Percentiles rank a stretch among this genome's conserved stretches.
phyloP scores from a whole-genome alignment of 352 stramenopile species.

The Bremia lactucae region DNA sequence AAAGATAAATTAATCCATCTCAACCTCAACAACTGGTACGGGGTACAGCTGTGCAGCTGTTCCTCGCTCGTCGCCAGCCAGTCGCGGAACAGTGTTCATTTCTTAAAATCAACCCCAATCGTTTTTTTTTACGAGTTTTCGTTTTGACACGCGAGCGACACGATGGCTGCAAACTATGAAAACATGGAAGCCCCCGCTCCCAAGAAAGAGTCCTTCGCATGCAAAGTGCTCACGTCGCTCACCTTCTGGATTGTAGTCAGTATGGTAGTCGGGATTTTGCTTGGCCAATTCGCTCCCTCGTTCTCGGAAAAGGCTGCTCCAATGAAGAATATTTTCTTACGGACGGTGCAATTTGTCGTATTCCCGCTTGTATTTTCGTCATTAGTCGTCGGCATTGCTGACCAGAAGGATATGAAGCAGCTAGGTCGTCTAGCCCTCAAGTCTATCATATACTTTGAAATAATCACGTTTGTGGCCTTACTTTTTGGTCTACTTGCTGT shows the following conservation, averaged over 20 bases:
- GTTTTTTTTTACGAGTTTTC: too few species aligned
- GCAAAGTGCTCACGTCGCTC: constrained; percentile 35
- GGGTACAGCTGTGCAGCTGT: too few species aligned
- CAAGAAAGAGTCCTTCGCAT: constrained; percentile 21
- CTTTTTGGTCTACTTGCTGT: constrained; percentile 36
- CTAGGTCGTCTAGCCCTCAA: constrained; percentile 42
- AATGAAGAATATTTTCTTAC: constrained; percentile 46
- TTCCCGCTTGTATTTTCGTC: constrained; percentile 58
- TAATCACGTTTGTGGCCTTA: constrained; percentile 38
- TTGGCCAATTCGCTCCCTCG: constrained; percentile 32
- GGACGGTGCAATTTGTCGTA: constrained; percentile 47
- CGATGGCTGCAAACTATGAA: constrained; percentile 16
- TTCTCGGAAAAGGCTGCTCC: constrained; percentile 41
- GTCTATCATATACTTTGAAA: constrained; percentile 59
- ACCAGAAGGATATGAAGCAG: constrained; percentile 46
- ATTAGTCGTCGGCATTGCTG: constrained; percentile 43
- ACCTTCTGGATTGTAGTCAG: constrained; percentile 49
- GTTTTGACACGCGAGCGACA: too few species aligned
- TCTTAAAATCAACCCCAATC: too few species aligned
- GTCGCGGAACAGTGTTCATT: too few species aligned
- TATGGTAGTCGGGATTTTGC: constrained; percentile 33
- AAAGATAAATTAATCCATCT: too few species aligned
- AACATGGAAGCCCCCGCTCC: constrained; percentile 14
- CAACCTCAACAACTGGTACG: too few species aligned
- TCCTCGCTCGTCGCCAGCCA: too few species aligned